A percentile compares a stretch with the other conserved stretches of the same genome.
phyloP scores from a whole-genome alignment of 257 asterid genomes.

The Gardenia jasminoides region DNA sequence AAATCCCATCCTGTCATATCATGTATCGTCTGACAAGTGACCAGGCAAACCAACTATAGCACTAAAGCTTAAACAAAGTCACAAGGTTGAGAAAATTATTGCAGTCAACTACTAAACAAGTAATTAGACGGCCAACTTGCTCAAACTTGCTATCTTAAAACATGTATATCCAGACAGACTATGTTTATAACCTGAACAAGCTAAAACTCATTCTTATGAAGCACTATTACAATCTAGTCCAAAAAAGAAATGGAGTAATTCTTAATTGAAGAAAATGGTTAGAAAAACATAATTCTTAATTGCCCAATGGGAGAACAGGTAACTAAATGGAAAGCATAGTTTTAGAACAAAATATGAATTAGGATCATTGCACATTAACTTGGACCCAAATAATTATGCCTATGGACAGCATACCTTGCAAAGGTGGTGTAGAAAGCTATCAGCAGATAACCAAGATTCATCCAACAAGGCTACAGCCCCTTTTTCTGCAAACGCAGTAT shows the following conservation, averaged over 20 bases:
- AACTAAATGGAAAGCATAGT: background rate
- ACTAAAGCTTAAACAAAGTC: background rate
- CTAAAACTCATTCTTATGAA: background rate
- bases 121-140: background rate
- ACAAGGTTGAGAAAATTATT: background rate
- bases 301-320: background rate
- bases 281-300: background rate
- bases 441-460: slow-evolving; percentile 86
- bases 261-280: background rate
- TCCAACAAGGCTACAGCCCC: slow-evolving; percentile 63
- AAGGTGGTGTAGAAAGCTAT: slow-evolving; percentile 77
- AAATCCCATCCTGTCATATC: background rate
- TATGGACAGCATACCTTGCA: slow-evolving; percentile 56
- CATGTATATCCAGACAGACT: background rate
- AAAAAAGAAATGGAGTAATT: background rate
- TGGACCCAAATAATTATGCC: background rate
- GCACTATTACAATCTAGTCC: background rate
- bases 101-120: background rate
- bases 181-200: background rate
- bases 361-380: background rate
- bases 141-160: background rate
- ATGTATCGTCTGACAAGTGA: background rate
- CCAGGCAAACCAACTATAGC: background rate
- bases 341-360: background rate
- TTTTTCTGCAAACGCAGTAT: slow-evolving; percentile 33